Evolutionary conservation across 495 filamentous ascomycete genomes (phyloP), one percentile per base, ranked within the genome.

Genomic region (Platismatia glauca): DNA sequence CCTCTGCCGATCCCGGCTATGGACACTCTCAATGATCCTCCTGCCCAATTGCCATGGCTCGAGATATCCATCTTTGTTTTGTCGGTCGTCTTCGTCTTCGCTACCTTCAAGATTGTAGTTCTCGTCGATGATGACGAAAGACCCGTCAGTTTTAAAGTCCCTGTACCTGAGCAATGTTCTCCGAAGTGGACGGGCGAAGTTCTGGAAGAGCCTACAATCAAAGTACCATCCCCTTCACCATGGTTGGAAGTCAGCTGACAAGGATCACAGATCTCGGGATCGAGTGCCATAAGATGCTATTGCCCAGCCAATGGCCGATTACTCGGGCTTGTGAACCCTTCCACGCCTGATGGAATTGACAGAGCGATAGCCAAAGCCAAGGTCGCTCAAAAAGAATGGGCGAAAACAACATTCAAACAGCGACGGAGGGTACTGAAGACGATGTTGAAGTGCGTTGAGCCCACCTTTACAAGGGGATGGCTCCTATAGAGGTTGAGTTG

Each of bases 261-360:
- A 37, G 39, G 29, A 34, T 33, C 12, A 35, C 64, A 79, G 79
- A 73, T 78, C 34, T 70, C 79, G 1, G 81, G 78, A 37, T 82
- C 81, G 41, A 81, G 79, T 4, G 78, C 81, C 0, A 88, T 93
- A 46, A 88, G 88, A 74, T 92, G 94, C 78, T 97, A 97, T 72
- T 87, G 85, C 58, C 94, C 94, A 4, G 93, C 93, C 0, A 95
- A 89, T 53, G 94, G 93, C 58, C 81, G 86, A 68, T 82, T 89
- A 57, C 83, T 98, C 33, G 92, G 91, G 52, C 77, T 82, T 62
- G 86, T 93, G 62, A 89, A 87, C 69, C 91, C 94, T 18, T 82
- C 85, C 16, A 92, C 88, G 1, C 77, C 84, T 3, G 84, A 86
- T 59, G 88, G 86, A 63, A 90, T 98, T 71, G 89, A 98, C 68